Evolutionary conservation across 352 stramenopile species (phyloP), one percentile per base, ranked within the genome.

Genomic region (Globisporangium camurandrum): DNA sequence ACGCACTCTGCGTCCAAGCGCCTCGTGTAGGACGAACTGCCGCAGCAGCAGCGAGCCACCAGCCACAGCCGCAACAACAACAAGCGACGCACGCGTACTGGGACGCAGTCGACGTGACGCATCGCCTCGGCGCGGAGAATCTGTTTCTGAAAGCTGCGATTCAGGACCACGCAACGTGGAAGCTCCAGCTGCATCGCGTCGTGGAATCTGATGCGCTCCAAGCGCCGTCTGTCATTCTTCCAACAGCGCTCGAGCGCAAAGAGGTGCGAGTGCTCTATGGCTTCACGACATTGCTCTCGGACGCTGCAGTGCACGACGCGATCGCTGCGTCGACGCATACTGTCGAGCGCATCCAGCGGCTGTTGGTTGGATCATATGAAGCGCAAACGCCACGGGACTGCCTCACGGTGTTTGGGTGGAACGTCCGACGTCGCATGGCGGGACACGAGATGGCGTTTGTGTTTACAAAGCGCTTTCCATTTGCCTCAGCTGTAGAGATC

Each of bases 121-220:
- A 71, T 26, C 66, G 66, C n/a, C 57, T 83, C 11, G 68, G 71
- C 2, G 71, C 71, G 12, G 71, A 83, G 47, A 83, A 80, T 47
- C 37, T 83, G 36, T 66, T 67, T 20, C 52, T 83, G 1, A 73
- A 74, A 39, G 63, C 66, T 3, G 64, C 61, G 19, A 66, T 80
- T 48, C 68, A 79, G 49, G 70, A 61, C 34, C 66, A 79, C 23
- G 65, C 64, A 3, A 61, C 57, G 7, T 77, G 66, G 68, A 71
- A 80, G 46, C 57, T 74, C 14, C 58, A 77, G 23, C 46, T 75
- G 17, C 57, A 66, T 36, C 66, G 68, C n/a, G 68, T 80, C 19
- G 60, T 83, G 43, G 68, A 83, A 51, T 74, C 67, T 5, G 74
- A 57, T 5, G 50, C 66, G 24, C 51, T 64, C 23, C 16, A 19